phyloP scores from a whole-genome alignment of 148 eudicot species.

The Arbutus unedo region DNA sequence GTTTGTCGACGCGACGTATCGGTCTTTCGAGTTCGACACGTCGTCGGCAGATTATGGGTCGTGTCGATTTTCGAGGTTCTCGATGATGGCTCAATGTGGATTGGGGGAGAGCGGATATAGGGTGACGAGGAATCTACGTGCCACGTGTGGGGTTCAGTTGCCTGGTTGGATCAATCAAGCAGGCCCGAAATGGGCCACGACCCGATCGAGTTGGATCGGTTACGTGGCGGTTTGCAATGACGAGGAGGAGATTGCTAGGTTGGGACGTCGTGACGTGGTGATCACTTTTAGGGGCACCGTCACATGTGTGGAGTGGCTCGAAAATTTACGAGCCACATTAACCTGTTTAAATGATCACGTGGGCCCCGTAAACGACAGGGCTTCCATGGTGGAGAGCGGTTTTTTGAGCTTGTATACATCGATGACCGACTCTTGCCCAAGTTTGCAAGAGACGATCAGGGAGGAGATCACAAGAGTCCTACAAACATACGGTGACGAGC shows the following conservation, averaged over 20 bases:
- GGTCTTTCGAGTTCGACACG: conserved; percentile 10
- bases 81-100: conserved; percentile 11
- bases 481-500: conserved; percentile 9
- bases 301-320: conserved; percentile 14
- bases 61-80: conserved; percentile 1
- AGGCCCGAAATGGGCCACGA: neutral
- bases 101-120: neutral
- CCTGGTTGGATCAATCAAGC: conserved; percentile 2
- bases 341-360: neutral
- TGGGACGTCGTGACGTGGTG: conserved; percentile 21
- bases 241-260: conserved; percentile 15
- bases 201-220: conserved; percentile 15
- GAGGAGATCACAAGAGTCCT: conserved; percentile 3
- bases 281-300: conserved; percentile 12
- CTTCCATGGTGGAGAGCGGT: conserved; percentile 17
- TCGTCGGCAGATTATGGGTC: conserved; percentile 2
- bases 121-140: conserved; percentile 11
- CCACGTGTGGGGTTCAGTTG: conserved; percentile 14
- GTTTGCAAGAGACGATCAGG: conserved; percentile 2
- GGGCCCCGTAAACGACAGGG: neutral
- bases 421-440: neutral
- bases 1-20: conserved; percentile 15
- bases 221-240: conserved; percentile 19
- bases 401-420: conserved; percentile 13
- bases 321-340: conserved; percentile 16